Conservation (phyloP, 805 yeast genomes). For the Kregervanrija fluxuum region DNA sequence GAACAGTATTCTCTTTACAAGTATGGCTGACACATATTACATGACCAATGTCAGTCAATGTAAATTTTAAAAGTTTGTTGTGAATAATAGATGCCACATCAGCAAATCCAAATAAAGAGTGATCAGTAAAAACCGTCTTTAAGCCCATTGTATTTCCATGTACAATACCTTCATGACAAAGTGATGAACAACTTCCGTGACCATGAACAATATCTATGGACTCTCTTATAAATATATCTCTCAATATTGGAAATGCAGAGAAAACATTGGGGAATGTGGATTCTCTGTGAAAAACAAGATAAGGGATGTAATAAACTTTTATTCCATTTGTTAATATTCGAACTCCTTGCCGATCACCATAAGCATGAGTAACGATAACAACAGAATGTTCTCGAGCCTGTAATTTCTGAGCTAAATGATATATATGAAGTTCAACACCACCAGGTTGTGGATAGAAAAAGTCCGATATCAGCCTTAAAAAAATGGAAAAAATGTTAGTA, state of each 20-base stretch:
- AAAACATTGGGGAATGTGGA: slow-evolving; percentile 86
- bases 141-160: slow-evolving; percentile 93
- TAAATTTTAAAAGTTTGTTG: slow-evolving; percentile 77
- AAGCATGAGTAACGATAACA: slow-evolving; percentile 80
- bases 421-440: slow-evolving; percentile 93
- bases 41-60: slow-evolving; percentile 81
- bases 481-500: too few relatives aligned
- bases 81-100: slow-evolving; percentile 78
- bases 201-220: slow-evolving; percentile 86
- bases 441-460: slow-evolving; percentile 98
- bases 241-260: slow-evolving; percentile 73
- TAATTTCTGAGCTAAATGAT: slow-evolving; percentile 80
- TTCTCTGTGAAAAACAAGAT: slow-evolving; percentile 70
- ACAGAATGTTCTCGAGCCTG: slow-evolving; percentile 81
- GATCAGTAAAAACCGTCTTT: slow-evolving; percentile 90
- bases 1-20: slow-evolving; percentile 90
- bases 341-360: slow-evolving; percentile 75
- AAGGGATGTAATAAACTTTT: slow-evolving; percentile 88
- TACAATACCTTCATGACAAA: slow-evolving; percentile 86
- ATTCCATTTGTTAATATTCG: slow-evolving; percentile 82
- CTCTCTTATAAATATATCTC: slow-evolving; percentile 84
- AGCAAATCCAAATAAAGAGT: slow-evolving; percentile 90
- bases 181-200: slow-evolving; percentile 81
- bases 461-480: slow-evolving; percentile 65
- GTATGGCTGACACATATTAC: slow-evolving; percentile 96